phyloP scores from a whole-genome alignment of 2,329 filamentous ascomycete genomes.

The Botrytis galanthina region DNA sequence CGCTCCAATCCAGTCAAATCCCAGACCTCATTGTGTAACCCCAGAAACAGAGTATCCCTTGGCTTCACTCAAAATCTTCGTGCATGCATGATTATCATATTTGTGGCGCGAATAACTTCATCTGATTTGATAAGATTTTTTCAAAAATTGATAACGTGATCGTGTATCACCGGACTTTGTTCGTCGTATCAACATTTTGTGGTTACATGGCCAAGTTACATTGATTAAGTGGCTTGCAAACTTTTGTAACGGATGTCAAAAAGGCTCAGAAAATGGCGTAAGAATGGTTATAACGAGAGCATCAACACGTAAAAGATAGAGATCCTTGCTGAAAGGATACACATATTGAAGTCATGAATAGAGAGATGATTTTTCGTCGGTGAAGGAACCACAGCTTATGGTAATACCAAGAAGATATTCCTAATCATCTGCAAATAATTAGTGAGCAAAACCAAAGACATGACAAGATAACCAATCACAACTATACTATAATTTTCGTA shows the following conservation, averaged over 20 bases:
- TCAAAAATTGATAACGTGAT: constrained; percentile 4
- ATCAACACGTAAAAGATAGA: background rate
- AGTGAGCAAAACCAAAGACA: background rate
- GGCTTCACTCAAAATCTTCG: background rate
- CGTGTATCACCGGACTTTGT: background rate
- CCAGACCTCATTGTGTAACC: background rate
- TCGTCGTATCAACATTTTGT: background rate
- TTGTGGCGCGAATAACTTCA: constrained; percentile 2
- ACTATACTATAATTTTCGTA: background rate
- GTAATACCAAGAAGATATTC: background rate
- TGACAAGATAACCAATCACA: background rate
- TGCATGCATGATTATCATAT: background rate
- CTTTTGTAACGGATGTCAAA: background rate
- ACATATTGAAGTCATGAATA: background rate
- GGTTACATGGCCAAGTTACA: background rate
- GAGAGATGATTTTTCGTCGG: background rate
- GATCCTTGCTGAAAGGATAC: background rate
- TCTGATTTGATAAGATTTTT: background rate
- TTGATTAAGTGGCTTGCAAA: constrained; percentile 9
- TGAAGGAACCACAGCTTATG: background rate
- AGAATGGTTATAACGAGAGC: background rate
- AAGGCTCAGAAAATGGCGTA: background rate
- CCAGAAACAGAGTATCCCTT: constrained; percentile 1
- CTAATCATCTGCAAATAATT: background rate
- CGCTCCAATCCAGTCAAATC: background rate